Conservation (phyloP, 768 basidiomycete species). For the Tulasnella sp. region DNA sequence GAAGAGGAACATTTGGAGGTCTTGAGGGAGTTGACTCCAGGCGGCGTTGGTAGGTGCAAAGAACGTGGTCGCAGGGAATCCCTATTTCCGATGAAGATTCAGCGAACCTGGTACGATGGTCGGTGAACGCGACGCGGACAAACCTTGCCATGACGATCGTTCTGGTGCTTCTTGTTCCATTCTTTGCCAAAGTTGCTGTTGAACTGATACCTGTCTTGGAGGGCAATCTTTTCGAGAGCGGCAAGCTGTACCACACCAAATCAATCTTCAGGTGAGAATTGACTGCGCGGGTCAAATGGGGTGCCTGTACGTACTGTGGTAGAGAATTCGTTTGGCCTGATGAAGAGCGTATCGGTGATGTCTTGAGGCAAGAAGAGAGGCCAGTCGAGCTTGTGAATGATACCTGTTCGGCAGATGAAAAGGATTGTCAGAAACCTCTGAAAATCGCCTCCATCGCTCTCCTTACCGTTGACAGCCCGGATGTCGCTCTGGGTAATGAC, state of each 20-base stretch:
- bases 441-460: background rate
- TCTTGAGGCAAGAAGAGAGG: conserved; percentile 11
- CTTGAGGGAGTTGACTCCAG: conserved; percentile 29
- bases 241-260: background rate
- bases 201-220: conserved; percentile 15
- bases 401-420: background rate
- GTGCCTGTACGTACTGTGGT: background rate
- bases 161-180: conserved; percentile 10
- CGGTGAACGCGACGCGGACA: background rate
- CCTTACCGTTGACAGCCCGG: conserved; percentile 10
- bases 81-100: background rate
- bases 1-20: conserved; percentile 33
- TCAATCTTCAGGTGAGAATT: background rate
- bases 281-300: too few relatives aligned
- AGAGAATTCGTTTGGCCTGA: conserved; percentile 5
- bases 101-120: background rate
- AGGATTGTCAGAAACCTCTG: background rate
- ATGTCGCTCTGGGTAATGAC: conserved; percentile 7
- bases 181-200: conserved; percentile 8
- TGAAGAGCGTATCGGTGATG: conserved; percentile 6
- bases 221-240: conserved; percentile 13
- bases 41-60: conserved; percentile 34
- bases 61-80: conserved; percentile 17
- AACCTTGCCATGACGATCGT: conserved; percentile 10
- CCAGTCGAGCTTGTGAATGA: conserved; percentile 18